Evolutionary conservation across 2,329 filamentous ascomycete genomes (phyloP).

Genomic region (Sporothrix globosa): DNA sequence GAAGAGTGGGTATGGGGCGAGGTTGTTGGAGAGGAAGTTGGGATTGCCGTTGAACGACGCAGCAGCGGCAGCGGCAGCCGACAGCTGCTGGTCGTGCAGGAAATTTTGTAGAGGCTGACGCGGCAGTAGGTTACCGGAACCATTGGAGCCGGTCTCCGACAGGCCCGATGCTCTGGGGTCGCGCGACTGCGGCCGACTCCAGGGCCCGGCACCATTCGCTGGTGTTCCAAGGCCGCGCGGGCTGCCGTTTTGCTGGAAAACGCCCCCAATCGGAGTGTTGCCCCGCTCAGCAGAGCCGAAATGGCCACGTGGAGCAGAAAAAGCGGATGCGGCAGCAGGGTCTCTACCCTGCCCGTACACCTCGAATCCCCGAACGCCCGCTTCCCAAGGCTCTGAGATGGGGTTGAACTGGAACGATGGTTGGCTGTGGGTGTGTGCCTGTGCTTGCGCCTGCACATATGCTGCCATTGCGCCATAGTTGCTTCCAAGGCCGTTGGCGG

Average conservation of each 20-base stretch:
- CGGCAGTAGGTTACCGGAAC: slow-evolving; percentile 2
- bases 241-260: slow-evolving; percentile 43
- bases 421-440: slow-evolving; percentile 8
- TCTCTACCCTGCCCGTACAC: slow-evolving; percentile 14
- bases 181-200: slow-evolving; percentile 46
- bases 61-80: slow-evolving; percentile 13
- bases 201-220: slow-evolving; percentile 41
- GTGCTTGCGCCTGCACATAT: slow-evolving; percentile 17
- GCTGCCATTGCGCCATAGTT: background rate
- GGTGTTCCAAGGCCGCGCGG: slow-evolving; percentile 36
- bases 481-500: background rate
- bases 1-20: slow-evolving; percentile 43
- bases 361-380: slow-evolving; percentile 35
- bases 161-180: slow-evolving; percentile 39
- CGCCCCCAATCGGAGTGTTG: slow-evolving; percentile 43
- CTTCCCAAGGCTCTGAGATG: slow-evolving; percentile 51
- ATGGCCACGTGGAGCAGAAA: slow-evolving; percentile 40
- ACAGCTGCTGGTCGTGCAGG: slow-evolving; percentile 30
- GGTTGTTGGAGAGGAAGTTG: slow-evolving; percentile 11
- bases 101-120: slow-evolving; percentile 27
- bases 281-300: slow-evolving; percentile 44
- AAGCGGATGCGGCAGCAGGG: background rate
- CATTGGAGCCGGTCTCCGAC: slow-evolving; percentile 1
- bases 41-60: slow-evolving; percentile 1
- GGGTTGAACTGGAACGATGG: slow-evolving; percentile 54